phyloP scores from a whole-genome alignment of 352 stramenopile species.

The Peronospora belbahrii region DNA sequence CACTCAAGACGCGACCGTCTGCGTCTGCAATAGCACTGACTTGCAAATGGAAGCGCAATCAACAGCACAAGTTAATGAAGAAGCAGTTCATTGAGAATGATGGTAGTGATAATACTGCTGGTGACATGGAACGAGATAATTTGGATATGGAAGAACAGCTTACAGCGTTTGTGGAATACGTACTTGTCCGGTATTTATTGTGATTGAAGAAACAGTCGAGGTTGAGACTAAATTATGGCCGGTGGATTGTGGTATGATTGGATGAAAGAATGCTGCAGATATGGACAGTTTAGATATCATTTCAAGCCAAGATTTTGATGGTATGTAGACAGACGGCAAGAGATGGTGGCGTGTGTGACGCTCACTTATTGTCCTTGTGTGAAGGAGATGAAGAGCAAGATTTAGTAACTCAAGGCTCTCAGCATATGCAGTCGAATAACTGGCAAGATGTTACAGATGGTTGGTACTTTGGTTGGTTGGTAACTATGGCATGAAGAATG shows the following conservation, averaged over 20 bases:
- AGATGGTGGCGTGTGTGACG: background rate
- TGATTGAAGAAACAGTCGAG: background rate
- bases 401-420: constrained; percentile 13
- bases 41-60: constrained; percentile 25
- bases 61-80: constrained; percentile 22
- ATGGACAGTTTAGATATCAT: constrained; percentile 57
- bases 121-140: constrained; percentile 23
- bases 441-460: constrained; percentile 33
- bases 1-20: constrained; percentile 12
- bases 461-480: constrained; percentile 10
- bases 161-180: constrained; percentile 54
- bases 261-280: constrained; percentile 36
- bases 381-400: constrained; percentile 17
- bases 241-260: too few species aligned
- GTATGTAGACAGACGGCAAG: constrained; percentile 5
- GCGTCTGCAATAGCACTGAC: constrained; percentile 27
- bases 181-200: too few species aligned
- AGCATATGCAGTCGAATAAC: constrained; percentile 23
- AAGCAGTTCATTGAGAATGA: constrained; percentile 20
- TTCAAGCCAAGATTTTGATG: constrained; percentile 56
- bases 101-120: constrained; percentile 17
- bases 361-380: background rate
- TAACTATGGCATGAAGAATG: constrained; percentile 5
- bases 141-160: constrained; percentile 43
- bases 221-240: background rate